Evolutionary conservation across 2,329 filamentous ascomycete genomes (phyloP), one percentile per base, ranked within the genome.

Genomic region (Didymella arachidicola): DNA sequence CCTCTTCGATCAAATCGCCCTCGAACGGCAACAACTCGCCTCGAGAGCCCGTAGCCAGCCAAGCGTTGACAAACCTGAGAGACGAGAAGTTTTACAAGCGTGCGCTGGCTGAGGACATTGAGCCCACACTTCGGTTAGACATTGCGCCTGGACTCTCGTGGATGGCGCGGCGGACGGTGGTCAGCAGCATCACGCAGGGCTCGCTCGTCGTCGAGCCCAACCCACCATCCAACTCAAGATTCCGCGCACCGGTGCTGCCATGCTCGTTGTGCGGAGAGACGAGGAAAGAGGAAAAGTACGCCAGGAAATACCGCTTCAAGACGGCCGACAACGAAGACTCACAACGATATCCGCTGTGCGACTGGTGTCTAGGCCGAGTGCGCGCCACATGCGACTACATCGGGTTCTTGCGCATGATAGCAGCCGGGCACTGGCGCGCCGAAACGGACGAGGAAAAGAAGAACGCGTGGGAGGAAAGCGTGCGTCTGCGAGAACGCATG

Each of bases 21-120:
- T 65, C 63, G 2, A 63, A 58, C 42, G 63, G 64, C 39, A 79
- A 78, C 55, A 68, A 69, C 34, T 79, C 63, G 53, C 75, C 69
- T n/a, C 75, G 70, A 36, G 76, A 77, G 26, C 66, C 69, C 19
- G 54, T 65, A n/a, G 54, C 59, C 26, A 60, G 61, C 19, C 54
- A 61, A 19, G 60, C 60, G 1, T 70, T 86, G 32, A 87, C 86
- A 3, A 87, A 88, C 4, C 80, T 99, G 39, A 96, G 95, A 72
- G 95, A 98, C 56, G 92, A 90, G 27, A 92, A 90, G 64, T 99
- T 98, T 73, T 99, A 94, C 80, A 98, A 98, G 80, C 88, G 95
- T 45, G 89, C 88, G 6, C 78, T 98, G 26, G 84, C 87, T 19
- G 95, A 99, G 76, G 95, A 99, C 72, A 92, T 99, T 56, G 95